Base-by-base conservation (phyloP, 106 monocot genomes). In the Narthecium ossifragum region DNA sequence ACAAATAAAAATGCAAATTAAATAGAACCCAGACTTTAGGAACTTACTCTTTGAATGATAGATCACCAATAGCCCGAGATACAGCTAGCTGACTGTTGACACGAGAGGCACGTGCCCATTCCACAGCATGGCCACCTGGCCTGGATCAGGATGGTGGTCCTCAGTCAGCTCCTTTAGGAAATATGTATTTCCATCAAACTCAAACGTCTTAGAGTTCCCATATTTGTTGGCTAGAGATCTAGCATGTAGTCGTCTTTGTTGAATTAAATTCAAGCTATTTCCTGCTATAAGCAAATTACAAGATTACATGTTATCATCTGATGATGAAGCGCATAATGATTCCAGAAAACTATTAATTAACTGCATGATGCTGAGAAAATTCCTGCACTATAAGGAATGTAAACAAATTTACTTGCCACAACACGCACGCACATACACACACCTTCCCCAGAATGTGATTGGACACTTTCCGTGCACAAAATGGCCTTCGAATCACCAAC, bases 41-140 rank as follows among this genome's bases (percentile, higher is more conserved):
- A n/a, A n/a, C n/a, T 64, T 70, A 88, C 93, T 60, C 82, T 63
- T 93, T 93, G 39, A 79, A 85, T 13, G 71, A 48, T 24, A 93
- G 58, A 73, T 93, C 93, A 76, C 93, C 93, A 71, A 93, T 93
- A 46, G 88, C 81, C 57, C 93, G 74, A 63, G 93, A 88, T 51
- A 93, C 70, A 26, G 88, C 88, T 41, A 93, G 76, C 51, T 88
- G 52, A 17, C 87, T 88, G 67, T 93, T 93, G 46, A 93, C 79
- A 59, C 93, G 75, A 55, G 68, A 47, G 2, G 82, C 84, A 64
- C 84, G n/a, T n/a, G n/a, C 80, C 84, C 92, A 92, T 61, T 88
- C 85, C 33, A 72, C 45, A 62, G 88, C 79, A 76, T 63, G 74
- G 29, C 93, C 93, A 62, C 93, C 93, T 82, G 88, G 62, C 74